phyloP scores from a whole-genome alignment of 2,329 filamentous ascomycete genomes.

The Alternaria metachromatica region DNA sequence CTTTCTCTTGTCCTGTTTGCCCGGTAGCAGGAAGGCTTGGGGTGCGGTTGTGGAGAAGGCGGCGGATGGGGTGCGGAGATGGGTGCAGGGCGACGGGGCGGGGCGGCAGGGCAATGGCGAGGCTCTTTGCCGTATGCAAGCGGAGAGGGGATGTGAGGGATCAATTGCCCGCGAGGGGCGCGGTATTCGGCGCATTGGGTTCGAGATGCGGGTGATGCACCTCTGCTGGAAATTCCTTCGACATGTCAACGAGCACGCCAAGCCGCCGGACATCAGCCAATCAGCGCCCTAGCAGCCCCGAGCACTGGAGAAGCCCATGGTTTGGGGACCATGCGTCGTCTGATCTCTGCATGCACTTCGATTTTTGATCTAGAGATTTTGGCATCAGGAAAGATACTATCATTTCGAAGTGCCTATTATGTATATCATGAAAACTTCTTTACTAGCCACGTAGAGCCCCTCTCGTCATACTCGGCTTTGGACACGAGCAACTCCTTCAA shows the following conservation, averaged over 20 bases:
- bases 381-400: not conserved
- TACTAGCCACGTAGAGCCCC: constrained; percentile 75
- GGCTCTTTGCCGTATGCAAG: constrained; percentile 20
- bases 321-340: not conserved
- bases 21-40: constrained; percentile 30
- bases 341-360: not conserved
- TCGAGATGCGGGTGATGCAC: constrained; percentile 30
- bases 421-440: constrained; percentile 66
- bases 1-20: constrained; percentile 46
- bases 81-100: constrained; percentile 16
- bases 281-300: constrained; percentile 25
- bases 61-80: constrained; percentile 22
- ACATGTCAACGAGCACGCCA: constrained; percentile 10
- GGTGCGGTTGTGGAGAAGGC: constrained; percentile 41
- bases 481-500: constrained; percentile 76
- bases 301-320: not conserved
- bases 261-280: constrained; percentile 29
- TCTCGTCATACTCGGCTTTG: constrained; percentile 87
- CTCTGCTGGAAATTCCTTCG: constrained; percentile 17
- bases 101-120: constrained; percentile 22
- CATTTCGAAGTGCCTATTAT: not conserved
- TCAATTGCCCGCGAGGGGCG: constrained; percentile 45
- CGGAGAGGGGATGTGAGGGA: constrained; percentile 21
- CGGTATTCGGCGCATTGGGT: constrained; percentile 48
- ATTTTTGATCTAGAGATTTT: not conserved